These are phyloP conservation scores for Fusarium sp. DNA, from an alignment of 2,329 filamentous ascomycete genomes.

Conservation along the genomic window DNA sequence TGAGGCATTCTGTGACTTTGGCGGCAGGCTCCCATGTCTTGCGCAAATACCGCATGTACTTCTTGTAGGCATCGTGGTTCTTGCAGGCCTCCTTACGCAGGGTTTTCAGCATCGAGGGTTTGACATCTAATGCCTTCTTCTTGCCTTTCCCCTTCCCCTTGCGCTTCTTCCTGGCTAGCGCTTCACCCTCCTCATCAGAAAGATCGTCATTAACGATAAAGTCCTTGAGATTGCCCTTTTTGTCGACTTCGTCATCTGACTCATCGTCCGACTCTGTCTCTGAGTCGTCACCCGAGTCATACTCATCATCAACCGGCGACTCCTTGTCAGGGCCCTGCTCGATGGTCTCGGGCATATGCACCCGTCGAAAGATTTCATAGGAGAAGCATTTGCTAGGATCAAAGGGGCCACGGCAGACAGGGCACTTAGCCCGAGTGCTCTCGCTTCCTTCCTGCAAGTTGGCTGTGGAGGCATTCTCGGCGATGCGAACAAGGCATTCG, in stretches of 20 bases:
- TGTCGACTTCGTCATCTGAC: constrained; percentile 54
- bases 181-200: constrained; percentile 49
- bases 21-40: constrained; percentile 82
- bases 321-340: constrained; percentile 57
- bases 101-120: constrained; percentile 70
- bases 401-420: constrained; percentile 79
- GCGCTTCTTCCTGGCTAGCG: constrained; percentile 38
- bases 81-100: constrained; percentile 77
- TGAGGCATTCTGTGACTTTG: constrained; percentile 85
- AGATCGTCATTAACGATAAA: constrained; percentile 67
- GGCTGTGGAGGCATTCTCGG: constrained; percentile 70
- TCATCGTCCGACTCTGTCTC: constrained; percentile 51
- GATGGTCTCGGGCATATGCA: constrained; percentile 73
- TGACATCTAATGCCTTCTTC: constrained; percentile 61
- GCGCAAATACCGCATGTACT: constrained; percentile 78
- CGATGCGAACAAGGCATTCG: constrained; percentile 81
- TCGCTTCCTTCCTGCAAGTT: constrained; percentile 74
- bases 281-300: constrained; percentile 47
- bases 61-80: constrained; percentile 75
- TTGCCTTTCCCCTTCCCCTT: constrained; percentile 56
- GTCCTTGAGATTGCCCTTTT: constrained; percentile 62
- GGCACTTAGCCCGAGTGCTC: constrained; percentile 74
- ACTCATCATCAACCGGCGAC: constrained; percentile 54
- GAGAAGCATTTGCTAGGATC: constrained; percentile 81
- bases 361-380: constrained; percentile 79